Conservation (phyloP, 495 filamentous ascomycete species). For the Margaritispora aquatica region DNA sequence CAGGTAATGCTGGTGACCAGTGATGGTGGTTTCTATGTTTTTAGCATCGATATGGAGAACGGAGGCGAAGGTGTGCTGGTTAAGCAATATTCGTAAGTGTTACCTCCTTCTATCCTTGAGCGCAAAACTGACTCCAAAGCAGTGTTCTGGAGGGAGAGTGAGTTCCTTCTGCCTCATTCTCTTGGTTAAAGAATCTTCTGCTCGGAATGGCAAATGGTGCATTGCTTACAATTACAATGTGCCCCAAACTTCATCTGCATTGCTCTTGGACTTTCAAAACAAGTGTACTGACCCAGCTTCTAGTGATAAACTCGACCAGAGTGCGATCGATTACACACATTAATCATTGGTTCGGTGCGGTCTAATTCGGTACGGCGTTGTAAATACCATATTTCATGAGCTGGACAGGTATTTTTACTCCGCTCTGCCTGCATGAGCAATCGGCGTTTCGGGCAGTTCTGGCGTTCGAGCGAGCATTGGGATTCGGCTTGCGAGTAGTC, state of each 20-base stretch:
- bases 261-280: too few species aligned
- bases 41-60: slow-evolving; percentile 88
- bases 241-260: too few species aligned
- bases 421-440: background rate
- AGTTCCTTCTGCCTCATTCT: too few species aligned
- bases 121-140: background rate
- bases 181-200: too few species aligned
- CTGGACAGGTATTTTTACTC: background rate
- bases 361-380: background rate
- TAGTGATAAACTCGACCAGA: slow-evolving; percentile 41
- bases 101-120: too few species aligned
- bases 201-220: too few species aligned
- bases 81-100: slow-evolving; percentile 86
- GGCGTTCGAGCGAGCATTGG: background rate
- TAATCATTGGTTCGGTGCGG: background rate
- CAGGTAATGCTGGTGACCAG: slow-evolving; percentile 98
- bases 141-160: slow-evolving; percentile 47
- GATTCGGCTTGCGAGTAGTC: background rate
- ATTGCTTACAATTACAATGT: too few species aligned
- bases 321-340: slow-evolving; percentile 23
- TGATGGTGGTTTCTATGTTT: slow-evolving; percentile 91
- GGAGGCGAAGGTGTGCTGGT: slow-evolving; percentile 90
- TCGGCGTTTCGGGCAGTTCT: background rate
- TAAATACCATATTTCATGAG: background rate
- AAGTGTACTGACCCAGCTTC: too few species aligned